phyloP scores from a whole-genome alignment of 208 protist species.

The Leishmania mexicana region DNA sequence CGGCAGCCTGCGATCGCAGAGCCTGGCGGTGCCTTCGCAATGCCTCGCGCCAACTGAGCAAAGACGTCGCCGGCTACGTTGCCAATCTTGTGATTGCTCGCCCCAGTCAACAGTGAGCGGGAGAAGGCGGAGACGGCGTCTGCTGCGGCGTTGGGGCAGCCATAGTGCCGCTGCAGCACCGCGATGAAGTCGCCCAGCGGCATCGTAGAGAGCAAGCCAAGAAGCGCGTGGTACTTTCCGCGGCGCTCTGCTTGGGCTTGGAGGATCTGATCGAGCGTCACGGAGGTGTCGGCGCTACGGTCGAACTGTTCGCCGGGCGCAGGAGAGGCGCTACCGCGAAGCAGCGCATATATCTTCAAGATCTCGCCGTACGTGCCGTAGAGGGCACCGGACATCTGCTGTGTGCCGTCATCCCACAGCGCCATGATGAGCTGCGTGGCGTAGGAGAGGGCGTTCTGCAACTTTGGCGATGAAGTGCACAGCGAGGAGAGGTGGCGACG shows the following conservation, averaged over 20 bases:
- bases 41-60: slow-evolving; percentile 41
- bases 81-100: slow-evolving; percentile 84
- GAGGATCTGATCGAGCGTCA: slow-evolving; percentile 55
- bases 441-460: slow-evolving; percentile 45
- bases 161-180: slow-evolving; percentile 37
- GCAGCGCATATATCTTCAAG: slow-evolving; percentile 23
- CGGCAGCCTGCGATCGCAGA: not conserved
- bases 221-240: slow-evolving; percentile 89
- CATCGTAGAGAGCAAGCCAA: slow-evolving; percentile 61
- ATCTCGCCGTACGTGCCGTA: slow-evolving; percentile 81
- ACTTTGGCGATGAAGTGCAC: slow-evolving; percentile 41
- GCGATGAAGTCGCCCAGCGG: slow-evolving; percentile 49
- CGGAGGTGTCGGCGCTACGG: slow-evolving; percentile 1
- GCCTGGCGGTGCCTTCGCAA: not conserved
- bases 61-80: slow-evolving; percentile 84
- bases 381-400: slow-evolving; percentile 81
- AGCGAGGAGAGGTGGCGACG: slow-evolving; percentile 20
- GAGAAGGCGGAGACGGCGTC: slow-evolving; percentile 39
- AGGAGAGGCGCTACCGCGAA: slow-evolving; percentile 2
- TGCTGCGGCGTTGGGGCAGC: slow-evolving; percentile 1
- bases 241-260: slow-evolving; percentile 68
- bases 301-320: not conserved
- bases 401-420: slow-evolving; percentile 90
- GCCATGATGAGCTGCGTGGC: slow-evolving; percentile 81
- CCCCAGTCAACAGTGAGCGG: slow-evolving; percentile 54